phyloP scores from a whole-genome alignment of 176 grass and related monocot genomes.

The Poa pratensis region DNA sequence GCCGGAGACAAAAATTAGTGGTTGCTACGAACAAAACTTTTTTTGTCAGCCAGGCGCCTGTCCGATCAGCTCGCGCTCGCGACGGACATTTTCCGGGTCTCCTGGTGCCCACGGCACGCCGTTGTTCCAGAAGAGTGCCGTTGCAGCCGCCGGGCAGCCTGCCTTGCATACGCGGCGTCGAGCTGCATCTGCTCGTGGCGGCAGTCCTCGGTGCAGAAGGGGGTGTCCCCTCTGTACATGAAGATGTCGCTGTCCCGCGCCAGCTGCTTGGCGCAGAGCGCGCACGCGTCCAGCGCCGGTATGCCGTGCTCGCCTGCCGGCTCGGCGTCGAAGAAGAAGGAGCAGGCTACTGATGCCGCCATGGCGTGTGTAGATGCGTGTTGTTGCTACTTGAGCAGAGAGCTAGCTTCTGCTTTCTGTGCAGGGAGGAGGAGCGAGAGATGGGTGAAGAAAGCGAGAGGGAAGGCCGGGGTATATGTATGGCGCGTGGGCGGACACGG shows the following conservation, averaged over 20 bases:
- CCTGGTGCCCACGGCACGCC: neutral
- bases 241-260: slow-evolving; percentile 66
- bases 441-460: neutral
- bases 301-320: neutral
- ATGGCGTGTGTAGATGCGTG: neutral
- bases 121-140: neutral
- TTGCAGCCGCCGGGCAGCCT: slow-evolving; percentile 3
- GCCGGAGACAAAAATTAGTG: neutral
- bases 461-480: slow-evolving; percentile 1
- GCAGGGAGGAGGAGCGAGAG: no score
- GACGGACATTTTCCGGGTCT: slow-evolving; percentile 40
- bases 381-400: neutral
- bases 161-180: slow-evolving; percentile 45
- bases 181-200: slow-evolving; percentile 67
- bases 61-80: slow-evolving; percentile 28
- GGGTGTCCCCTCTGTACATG: slow-evolving; percentile 83
- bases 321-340: slow-evolving; percentile 58
- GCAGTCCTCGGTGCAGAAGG: slow-evolving; percentile 84
- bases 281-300: slow-evolving; percentile 56
- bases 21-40: neutral
- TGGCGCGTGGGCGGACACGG: neutral
- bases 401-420: neutral
- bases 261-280: slow-evolving; percentile 64
- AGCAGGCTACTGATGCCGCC: slow-evolving; percentile 19
- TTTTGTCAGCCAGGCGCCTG: neutral